These are phyloP conservation scores for Neurospora hispaniola DNA, from an alignment of 495 filamentous ascomycete species.

Conservation along the genomic window DNA sequence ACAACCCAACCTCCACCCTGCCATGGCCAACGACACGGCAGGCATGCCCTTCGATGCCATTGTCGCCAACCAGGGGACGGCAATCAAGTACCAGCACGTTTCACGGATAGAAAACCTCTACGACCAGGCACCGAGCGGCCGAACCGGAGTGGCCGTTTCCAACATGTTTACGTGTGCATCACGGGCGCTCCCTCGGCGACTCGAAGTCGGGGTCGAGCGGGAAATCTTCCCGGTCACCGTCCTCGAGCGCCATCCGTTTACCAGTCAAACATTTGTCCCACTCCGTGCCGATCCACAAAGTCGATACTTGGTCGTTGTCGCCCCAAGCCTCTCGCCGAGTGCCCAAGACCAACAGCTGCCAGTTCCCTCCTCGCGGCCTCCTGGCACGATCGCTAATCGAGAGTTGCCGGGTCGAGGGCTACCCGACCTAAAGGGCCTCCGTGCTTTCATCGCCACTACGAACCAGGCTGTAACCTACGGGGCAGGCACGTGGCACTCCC, in stretches of 20 bases:
- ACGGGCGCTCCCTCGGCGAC: conserved; percentile 26
- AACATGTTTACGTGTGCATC: conserved; percentile 88
- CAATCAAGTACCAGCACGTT: conserved; percentile 74
- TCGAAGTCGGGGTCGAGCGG: background rate
- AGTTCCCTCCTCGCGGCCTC: background rate
- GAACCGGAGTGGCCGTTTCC: conserved; percentile 51
- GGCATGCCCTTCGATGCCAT: conserved; percentile 31
- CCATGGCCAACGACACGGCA: conserved; percentile 18
- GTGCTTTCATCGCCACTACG: conserved; percentile 70
- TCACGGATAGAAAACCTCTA: conserved; percentile 62
- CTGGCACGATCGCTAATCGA: background rate
- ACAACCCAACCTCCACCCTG: conserved; percentile 38
- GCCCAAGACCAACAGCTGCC: conserved; percentile 22
- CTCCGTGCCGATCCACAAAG: conserved; percentile 45
- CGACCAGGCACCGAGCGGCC: conserved; percentile 49
- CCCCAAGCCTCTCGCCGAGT: conserved; percentile 49
- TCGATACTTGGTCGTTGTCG: conserved; percentile 81
- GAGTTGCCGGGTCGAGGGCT: conserved; percentile 46
- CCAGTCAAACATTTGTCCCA: conserved; percentile 85
- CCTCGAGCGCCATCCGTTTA: conserved; percentile 89
- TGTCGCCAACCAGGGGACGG: conserved; percentile 73
- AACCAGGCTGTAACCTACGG: conserved; percentile 85
- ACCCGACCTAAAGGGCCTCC: conserved; percentile 60
- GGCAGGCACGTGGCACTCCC: conserved; percentile 91
- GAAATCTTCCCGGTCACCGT: conserved; percentile 56